These are phyloP conservation scores for Melocanna baccifera DNA, from an alignment of 176 grass and related monocot species.

Conservation along the genomic window DNA sequence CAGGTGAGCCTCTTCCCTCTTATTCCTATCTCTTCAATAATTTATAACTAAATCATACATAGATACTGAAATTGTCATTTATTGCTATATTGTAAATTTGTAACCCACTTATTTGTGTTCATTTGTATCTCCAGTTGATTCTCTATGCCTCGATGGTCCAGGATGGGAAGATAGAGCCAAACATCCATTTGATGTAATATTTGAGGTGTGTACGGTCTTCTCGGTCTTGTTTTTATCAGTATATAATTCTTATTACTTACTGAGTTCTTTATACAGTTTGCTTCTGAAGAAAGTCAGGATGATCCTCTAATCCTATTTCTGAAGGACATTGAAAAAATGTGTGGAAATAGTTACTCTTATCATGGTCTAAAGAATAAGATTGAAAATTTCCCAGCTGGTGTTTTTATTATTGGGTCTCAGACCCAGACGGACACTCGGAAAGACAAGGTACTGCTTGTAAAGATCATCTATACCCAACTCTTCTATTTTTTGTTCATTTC, in stretches of 20 bases:
- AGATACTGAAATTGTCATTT: constrained; percentile 23
- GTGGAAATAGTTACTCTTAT: constrained; percentile 66
- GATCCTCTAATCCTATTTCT: constrained; percentile 72
- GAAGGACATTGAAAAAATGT: constrained; percentile 82
- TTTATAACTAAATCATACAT: constrained; percentile 11
- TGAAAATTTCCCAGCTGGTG: constrained; percentile 60
- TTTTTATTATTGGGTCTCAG: constrained; percentile 89
- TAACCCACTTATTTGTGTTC: constrained; percentile 15
- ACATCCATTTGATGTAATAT: constrained; percentile 71
- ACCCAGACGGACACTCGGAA: constrained; percentile 71
- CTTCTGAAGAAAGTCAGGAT: constrained; percentile 68
- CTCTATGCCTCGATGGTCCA: constrained; percentile 66
- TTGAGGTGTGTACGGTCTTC: constrained; percentile 57
- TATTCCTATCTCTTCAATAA: not conserved
- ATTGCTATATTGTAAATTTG: constrained; percentile 18
- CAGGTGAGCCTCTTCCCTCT: constrained; percentile 37
- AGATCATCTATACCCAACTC: not conserved
- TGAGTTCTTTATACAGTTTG: constrained; percentile 50
- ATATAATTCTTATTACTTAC: constrained; percentile 20
- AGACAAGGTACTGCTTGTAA: constrained; percentile 66
- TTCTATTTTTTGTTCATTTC: not conserved
- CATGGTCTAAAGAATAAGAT: constrained; percentile 73
- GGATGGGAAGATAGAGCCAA: constrained; percentile 73
- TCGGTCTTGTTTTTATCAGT: not conserved
- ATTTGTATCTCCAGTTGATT: constrained; percentile 59